Conservation (phyloP, 1,284 basidiomycete species). For the Acaromyces ingoldii region DNA sequence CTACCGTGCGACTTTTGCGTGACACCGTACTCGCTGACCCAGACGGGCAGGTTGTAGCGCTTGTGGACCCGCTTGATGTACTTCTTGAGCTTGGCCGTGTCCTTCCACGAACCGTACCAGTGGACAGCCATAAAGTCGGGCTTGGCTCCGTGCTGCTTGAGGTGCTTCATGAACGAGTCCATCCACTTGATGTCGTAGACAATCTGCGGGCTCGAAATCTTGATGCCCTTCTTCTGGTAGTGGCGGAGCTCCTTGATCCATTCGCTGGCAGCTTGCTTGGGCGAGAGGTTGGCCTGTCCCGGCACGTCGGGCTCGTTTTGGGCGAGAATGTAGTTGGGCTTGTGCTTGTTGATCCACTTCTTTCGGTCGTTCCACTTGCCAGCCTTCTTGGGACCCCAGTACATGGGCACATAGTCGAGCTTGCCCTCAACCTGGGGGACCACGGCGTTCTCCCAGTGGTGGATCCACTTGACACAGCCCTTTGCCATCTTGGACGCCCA, state of each 20-base stretch:
- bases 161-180: slow-evolving; percentile 29
- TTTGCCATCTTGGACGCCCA: slow-evolving; percentile 30
- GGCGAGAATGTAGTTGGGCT: slow-evolving; percentile 28
- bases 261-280: slow-evolving; percentile 27
- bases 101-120: slow-evolving; percentile 43
- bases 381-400: slow-evolving; percentile 37
- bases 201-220: slow-evolving; percentile 42
- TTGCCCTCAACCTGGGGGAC: slow-evolving; percentile 21
- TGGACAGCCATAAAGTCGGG: slow-evolving; percentile 44
- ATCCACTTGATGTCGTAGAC: slow-evolving; percentile 47
- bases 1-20: slow-evolving; percentile 23
- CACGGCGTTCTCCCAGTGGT: slow-evolving; percentile 45
- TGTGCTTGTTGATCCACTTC: slow-evolving; percentile 16
- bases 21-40: slow-evolving; percentile 49
- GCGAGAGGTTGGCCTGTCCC: slow-evolving; percentile 30
- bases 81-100: slow-evolving; percentile 33
- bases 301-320: slow-evolving; percentile 46
- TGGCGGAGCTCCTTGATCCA: slow-evolving; percentile 43
- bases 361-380: slow-evolving; percentile 34
- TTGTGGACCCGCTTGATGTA: slow-evolving; percentile 34
- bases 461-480: slow-evolving; percentile 40
- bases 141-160: slow-evolving; percentile 31
- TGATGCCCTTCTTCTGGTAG: slow-evolving; percentile 32
- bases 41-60: slow-evolving; percentile 21
- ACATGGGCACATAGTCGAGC: slow-evolving; percentile 44